Evolutionary conservation across 2,329 filamentous ascomycete species (phyloP).

Genomic region (Ceratocystis harringtonii): DNA sequence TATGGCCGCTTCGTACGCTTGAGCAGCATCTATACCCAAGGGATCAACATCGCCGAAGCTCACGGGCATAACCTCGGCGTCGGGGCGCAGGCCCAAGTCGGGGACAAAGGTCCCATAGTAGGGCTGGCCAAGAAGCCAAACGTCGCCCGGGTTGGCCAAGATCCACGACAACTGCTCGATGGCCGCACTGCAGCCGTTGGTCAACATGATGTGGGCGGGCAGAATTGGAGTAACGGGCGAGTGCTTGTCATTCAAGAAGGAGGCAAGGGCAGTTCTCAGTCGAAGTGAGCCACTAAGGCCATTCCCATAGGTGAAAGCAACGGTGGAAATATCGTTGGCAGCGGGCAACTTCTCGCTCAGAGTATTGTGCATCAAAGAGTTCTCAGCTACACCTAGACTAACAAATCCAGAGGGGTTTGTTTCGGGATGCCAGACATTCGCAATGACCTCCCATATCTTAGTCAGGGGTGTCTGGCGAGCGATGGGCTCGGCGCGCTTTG

Average conservation of each 20-base stretch:
- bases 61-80: conserved; percentile 30
- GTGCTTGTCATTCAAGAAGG: conserved; percentile 27
- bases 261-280: conserved; percentile 23
- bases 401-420: conserved; percentile 32
- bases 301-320: conserved; percentile 29
- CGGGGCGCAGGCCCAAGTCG: conserved; percentile 31
- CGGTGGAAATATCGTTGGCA: conserved; percentile 24
- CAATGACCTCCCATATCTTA: conserved; percentile 31
- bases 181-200: conserved; percentile 29
- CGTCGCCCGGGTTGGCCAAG: conserved; percentile 28
- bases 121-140: conserved; percentile 29
- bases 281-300: conserved; percentile 27
- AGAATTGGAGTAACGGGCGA: conserved; percentile 22
- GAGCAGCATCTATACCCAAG: conserved; percentile 27
- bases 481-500: conserved; percentile 22
- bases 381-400: conserved; percentile 38
- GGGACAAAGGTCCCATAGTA: conserved; percentile 35
- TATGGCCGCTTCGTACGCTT: conserved; percentile 31
- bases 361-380: conserved; percentile 34
- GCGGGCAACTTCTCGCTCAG: conserved; percentile 30
- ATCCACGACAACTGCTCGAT: conserved; percentile 30
- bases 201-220: conserved; percentile 25
- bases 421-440: conserved; percentile 29
- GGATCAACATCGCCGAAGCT: conserved; percentile 32
- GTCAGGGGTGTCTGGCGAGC: conserved; percentile 21